Evolutionary conservation across 1,284 basidiomycete genomes (phyloP).

Genomic region (Fomitopsis palustris): DNA sequence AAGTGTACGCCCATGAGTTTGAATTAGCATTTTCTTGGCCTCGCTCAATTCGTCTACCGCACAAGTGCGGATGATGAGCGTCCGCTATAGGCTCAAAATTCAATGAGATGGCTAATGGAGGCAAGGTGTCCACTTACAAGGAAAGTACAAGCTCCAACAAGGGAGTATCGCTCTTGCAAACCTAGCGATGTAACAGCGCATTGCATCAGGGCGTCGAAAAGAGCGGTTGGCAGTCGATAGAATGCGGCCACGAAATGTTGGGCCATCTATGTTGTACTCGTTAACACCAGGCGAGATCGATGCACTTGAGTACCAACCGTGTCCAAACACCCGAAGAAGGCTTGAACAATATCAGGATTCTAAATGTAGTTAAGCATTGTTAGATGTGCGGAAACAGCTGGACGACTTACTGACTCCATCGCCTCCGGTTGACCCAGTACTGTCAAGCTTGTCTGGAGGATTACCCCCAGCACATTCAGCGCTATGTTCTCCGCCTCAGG

Average conservation of each 20-base stretch:
- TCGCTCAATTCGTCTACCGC: conserved; percentile 48
- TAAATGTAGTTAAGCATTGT: conserved; percentile 20
- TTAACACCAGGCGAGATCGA: neutral
- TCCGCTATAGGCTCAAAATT: conserved; percentile 37
- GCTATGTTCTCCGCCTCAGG: conserved; percentile 45
- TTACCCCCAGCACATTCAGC: conserved; percentile 48
- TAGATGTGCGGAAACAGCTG: neutral
- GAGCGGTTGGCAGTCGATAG: conserved; percentile 61
- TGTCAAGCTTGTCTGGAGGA: conserved; percentile 60
- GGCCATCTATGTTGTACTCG: conserved; percentile 48
- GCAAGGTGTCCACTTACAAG: conserved; percentile 25
- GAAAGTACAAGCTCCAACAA: conserved; percentile 80
- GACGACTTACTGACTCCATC: conserved; percentile 64
- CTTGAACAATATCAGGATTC: conserved; percentile 88
- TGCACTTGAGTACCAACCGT: conserved; percentile 38
- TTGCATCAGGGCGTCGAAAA: conserved; percentile 69
- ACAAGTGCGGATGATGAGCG: conserved; percentile 60
- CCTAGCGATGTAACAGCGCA: conserved; percentile 70
- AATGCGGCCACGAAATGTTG: conserved; percentile 73
- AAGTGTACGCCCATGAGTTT: conserved; percentile 63
- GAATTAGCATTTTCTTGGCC: conserved; percentile 48
- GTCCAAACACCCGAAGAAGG: conserved; percentile 81
- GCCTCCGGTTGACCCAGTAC: conserved; percentile 54
- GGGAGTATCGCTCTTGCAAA: conserved; percentile 83
- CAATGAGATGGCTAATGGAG: neutral